These are phyloP conservation scores for Cyberlindnera sargentensis DNA, from an alignment of 805 yeast genomes.

Conservation along the genomic window DNA sequence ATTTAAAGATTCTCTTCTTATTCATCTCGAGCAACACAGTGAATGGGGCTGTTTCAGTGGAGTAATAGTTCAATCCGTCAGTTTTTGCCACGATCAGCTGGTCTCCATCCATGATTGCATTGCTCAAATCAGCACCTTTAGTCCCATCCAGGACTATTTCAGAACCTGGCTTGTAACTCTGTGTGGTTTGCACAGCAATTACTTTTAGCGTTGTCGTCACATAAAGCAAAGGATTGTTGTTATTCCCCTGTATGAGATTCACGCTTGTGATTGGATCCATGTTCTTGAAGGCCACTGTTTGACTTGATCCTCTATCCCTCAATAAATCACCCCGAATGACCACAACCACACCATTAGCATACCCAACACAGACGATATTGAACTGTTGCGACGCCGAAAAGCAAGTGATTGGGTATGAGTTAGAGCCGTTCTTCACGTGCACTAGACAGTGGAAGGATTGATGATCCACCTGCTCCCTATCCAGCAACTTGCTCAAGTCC, in stretches of 20 bases:
- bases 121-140: conserved; percentile 41
- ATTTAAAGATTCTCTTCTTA: conserved; percentile 44
- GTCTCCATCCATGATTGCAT: conserved; percentile 33
- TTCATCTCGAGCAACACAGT: conserved; percentile 50
- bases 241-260: conserved; percentile 38
- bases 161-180: conserved; percentile 67
- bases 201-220: conserved; percentile 72
- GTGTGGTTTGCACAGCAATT: conserved; percentile 66
- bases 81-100: conserved; percentile 59
- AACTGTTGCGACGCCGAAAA: conserved; percentile 47
- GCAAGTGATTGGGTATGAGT: conserved; percentile 72
- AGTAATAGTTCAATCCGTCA: conserved; percentile 60
- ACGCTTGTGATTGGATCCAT: conserved; percentile 79
- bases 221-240: conserved; percentile 47
- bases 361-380: conserved; percentile 68
- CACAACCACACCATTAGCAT: conserved; percentile 76
- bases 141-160: conserved; percentile 36
- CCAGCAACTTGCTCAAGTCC: conserved; percentile 49
- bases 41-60: conserved; percentile 44
- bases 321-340: conserved; percentile 81
- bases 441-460: conserved; percentile 52
- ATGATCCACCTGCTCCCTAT: conserved; percentile 26
- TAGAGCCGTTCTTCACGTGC: conserved; percentile 60
- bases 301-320: conserved; percentile 87
- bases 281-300: conserved; percentile 63